A percentile compares a stretch with the other conserved stretches of the same genome.
Evolutionary conservation across 2,329 filamentous ascomycete genomes (phyloP).

Genomic region (Penicillium olsonii): DNA sequence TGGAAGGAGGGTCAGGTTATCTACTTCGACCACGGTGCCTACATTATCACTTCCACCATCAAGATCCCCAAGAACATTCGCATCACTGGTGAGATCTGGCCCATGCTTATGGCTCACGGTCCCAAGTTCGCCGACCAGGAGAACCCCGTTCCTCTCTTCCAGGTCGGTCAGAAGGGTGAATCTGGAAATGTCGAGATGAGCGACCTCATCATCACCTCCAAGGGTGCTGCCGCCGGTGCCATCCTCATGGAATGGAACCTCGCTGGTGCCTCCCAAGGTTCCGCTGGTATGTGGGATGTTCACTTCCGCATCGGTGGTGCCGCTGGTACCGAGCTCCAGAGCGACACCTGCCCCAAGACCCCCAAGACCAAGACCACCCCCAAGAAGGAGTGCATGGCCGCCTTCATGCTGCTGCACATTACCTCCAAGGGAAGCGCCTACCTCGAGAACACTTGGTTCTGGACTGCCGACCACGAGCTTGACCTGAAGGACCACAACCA

Average conservation of each 20-base stretch:
- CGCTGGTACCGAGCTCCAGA: conserved; percentile 79
- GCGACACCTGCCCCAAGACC: conserved; percentile 76
- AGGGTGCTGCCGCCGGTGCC: conserved; percentile 79
- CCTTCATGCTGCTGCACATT: conserved; percentile 65
- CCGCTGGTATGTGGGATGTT: conserved; percentile 88
- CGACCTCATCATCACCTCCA: conserved; percentile 82
- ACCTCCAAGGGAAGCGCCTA: conserved; percentile 65
- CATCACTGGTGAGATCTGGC: conserved; percentile 91
- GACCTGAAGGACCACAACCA: conserved; percentile 69
- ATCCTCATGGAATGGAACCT: conserved; percentile 94
- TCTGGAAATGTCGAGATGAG: conserved; percentile 81
- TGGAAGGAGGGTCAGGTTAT: conserved; percentile 61
- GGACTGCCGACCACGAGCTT: conserved; percentile 88
- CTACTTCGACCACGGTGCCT: conserved; percentile 66
- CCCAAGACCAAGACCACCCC: conserved; percentile 62
- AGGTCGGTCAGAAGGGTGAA: conserved; percentile 77
- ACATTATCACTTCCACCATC: conserved; percentile 62
- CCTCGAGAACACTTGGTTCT: conserved; percentile 87
- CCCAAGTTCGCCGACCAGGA: conserved; percentile 69
- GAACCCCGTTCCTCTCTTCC: conserved; percentile 81
- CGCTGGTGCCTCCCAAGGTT: conserved; percentile 62
- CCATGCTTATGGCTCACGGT: conserved; percentile 82
- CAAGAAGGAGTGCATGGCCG: conserved; percentile 69
- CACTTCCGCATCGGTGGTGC: conserved; percentile 90
- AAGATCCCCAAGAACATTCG: conserved; percentile 71